Conservation (phyloP, 1,284 basidiomycete genomes). For the Cryptococcus hybrid region DNA sequence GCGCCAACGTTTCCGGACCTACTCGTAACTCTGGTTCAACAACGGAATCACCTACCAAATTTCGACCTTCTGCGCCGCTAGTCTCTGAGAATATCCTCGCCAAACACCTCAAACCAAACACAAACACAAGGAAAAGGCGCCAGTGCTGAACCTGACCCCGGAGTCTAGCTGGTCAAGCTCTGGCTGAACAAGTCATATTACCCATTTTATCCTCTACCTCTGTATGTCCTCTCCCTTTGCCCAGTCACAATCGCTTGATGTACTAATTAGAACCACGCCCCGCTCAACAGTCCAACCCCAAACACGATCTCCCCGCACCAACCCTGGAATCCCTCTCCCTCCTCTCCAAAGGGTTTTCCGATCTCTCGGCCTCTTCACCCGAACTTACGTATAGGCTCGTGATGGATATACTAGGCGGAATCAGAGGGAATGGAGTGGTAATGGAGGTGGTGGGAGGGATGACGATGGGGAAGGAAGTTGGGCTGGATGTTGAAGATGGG, state of each 20-base stretch:
- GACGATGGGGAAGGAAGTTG: conserved; percentile 3
- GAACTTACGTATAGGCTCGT: conserved; percentile 81
- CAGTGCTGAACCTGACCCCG: neutral
- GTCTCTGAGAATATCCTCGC: conserved; percentile 1
- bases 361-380: conserved; percentile 76
- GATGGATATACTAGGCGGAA: conserved; percentile 82
- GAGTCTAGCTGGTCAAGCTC: conserved; percentile 60
- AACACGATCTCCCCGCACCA: conserved; percentile 78
- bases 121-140: neutral
- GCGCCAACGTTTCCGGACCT: neutral
- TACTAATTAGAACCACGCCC: too few relatives aligned
- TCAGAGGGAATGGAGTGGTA: conserved; percentile 59
- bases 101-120: neutral
- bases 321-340: conserved; percentile 87
- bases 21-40: neutral
- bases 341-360: conserved; percentile 82
- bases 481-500: neutral
- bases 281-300: conserved; percentile 59
- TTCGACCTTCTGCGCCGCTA: conserved; percentile 11
- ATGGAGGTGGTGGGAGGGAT: conserved; percentile 12
- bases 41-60: conserved; percentile 12
- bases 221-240: conserved; percentile 52
- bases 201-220: conserved; percentile 62
- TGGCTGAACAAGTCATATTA: conserved; percentile 77
- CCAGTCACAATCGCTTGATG: neutral